Base-by-base conservation (phyloP, 1,284 basidiomycete species). In the Cryptococcus sp. region DNA sequence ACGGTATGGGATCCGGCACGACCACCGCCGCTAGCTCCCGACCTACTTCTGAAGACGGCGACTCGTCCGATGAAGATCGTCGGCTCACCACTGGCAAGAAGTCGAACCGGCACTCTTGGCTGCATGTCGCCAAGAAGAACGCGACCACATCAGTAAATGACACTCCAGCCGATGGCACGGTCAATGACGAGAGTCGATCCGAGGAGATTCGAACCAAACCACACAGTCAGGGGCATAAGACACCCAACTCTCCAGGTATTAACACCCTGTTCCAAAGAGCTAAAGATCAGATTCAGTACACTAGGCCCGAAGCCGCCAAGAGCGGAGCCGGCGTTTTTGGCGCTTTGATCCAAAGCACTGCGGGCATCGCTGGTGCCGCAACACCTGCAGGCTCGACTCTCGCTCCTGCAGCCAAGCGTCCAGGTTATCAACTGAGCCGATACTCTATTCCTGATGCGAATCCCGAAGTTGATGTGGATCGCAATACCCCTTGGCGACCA, bases 321-420 rank as follows among this genome's bases (percentile, higher is more conserved):
- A 84, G 80, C 57, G 83, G 80, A 7, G 88, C 82, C 0, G 88
- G 89, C 5, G 87, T 88, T 0, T 84, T 89, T 65, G 89, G 87
- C 13, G 83, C 86, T 7, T 81, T 91, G 46, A 85, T 91, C 43
- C 85, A 87, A 23, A 86, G 84, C 59, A 87, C 89, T 0, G 86
- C 85, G 2, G 87, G 86, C 62, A 76, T 86, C 34, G 79, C 79
- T 13, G 86, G 85, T 23, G 80, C 80, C 0, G 87, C 86, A 4
- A 83, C 86, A 0, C 87, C 87, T 0, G 66, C 73, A 4, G 74
- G 80, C 8, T 81, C 82, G 20, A 80, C 80, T 22, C 78, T 91
- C 19, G 86, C 84, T 20, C 87, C 89, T 10, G 83, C 86, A 55
- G 78, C 86, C n/a, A 84, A 84, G 65, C 78, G 85, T 38, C 83